phyloP scores from a whole-genome alignment of 768 basidiomycete genomes.

The Lactarius vividus region DNA sequence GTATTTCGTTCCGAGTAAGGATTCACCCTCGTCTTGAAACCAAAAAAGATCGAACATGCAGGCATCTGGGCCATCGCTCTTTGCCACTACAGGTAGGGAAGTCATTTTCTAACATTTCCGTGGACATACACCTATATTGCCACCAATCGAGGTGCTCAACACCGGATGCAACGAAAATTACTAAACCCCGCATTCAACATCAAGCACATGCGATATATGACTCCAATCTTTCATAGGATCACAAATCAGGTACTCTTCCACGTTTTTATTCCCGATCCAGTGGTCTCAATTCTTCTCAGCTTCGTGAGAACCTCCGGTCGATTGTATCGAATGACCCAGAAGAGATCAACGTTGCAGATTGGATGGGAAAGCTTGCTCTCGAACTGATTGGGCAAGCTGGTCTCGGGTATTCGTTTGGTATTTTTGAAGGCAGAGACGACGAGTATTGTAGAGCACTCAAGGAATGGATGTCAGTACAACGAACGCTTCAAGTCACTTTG shows the following conservation, averaged over 20 bases:
- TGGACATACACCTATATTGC: background rate
- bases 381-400: conserved; percentile 31
- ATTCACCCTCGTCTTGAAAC: background rate
- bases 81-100: conserved; percentile 2
- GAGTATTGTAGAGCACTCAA: conserved; percentile 18
- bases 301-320: no score
- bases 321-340: background rate
- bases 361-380: conserved; percentile 26
- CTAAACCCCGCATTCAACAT: conserved; percentile 27
- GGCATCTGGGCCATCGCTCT: background rate
- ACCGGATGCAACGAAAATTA: conserved; percentile 17
- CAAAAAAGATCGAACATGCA: conserved; percentile 1
- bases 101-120: background rate
- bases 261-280: no score
- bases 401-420: conserved; percentile 29
- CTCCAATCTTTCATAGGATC: conserved; percentile 27
- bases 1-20: background rate
- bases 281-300: no score
- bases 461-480: conserved; percentile 15
- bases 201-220: conserved; percentile 28
- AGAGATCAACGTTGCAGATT: conserved; percentile 26
- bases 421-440: background rate
- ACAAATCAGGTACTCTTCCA: conserved; percentile 16
- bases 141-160: background rate
- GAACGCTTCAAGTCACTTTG: no score